phyloP scores from a whole-genome alignment of 495 filamentous ascomycete genomes.

The Penicillium ochrochloron region DNA sequence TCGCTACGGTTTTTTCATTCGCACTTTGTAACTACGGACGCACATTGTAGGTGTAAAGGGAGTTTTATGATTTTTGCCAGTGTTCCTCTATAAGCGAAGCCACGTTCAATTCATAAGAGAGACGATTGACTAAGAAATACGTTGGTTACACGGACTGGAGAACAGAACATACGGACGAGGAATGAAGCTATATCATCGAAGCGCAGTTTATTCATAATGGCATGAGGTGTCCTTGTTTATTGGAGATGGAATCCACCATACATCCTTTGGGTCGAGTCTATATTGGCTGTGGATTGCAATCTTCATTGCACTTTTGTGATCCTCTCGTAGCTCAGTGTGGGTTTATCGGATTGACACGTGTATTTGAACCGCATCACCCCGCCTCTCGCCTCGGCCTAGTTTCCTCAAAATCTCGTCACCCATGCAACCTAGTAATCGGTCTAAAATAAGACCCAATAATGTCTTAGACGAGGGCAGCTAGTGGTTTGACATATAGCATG shows the following conservation, averaged over 20 bases:
- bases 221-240: constrained; percentile 20
- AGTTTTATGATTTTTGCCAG: constrained; percentile 17
- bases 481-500: not conserved
- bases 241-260: constrained; percentile 21
- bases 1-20: constrained; percentile 9
- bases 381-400: not conserved
- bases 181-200: constrained; percentile 13
- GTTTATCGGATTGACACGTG: not conserved
- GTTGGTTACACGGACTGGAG: constrained; percentile 9
- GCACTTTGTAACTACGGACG: constrained; percentile 22
- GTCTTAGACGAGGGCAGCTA: not conserved
- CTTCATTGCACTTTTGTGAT: not conserved
- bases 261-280: constrained; percentile 8
- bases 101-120: constrained; percentile 17
- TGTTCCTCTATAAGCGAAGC: constrained; percentile 26
- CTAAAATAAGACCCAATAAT: not conserved
- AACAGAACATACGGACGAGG: constrained; percentile 17
- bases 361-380: not conserved
- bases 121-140: constrained; percentile 13
- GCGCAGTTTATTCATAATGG: constrained; percentile 20
- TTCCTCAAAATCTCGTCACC: not conserved
- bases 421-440: not conserved
- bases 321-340: not conserved
- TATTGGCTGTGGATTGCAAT: not conserved
- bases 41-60: constrained; percentile 31